These are phyloP conservation scores for Apiospora malaysiana DNA, from an alignment of 2,329 filamentous ascomycete genomes.

Conservation along the genomic window DNA sequence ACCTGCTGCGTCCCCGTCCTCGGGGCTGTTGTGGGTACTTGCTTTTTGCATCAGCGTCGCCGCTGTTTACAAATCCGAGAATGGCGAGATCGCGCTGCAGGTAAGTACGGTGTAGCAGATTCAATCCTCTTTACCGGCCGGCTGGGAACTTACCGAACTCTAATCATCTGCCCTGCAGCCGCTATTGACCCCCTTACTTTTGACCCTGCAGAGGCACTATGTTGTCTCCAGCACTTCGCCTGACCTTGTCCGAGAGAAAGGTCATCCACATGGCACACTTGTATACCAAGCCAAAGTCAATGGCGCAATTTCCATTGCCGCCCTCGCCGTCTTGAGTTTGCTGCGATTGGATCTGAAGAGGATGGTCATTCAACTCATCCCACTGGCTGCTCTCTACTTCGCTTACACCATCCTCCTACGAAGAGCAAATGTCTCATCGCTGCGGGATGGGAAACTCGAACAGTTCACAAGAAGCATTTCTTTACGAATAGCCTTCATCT, in stretches of 20 bases:
- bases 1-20: not conserved
- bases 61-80: not conserved
- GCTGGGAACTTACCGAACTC: not conserved
- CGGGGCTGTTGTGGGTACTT: conserved; percentile 14
- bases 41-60: conserved; percentile 8
- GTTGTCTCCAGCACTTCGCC: conserved; percentile 24
- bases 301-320: conserved; percentile 34
- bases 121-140: not conserved
- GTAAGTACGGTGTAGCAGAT: not conserved
- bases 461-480: conserved; percentile 34
- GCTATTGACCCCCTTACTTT: conserved; percentile 39
- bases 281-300: conserved; percentile 29
- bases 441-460: conserved; percentile 44
- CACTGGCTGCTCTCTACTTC: conserved; percentile 36
- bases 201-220: conserved; percentile 32
- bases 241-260: conserved; percentile 18
- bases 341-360: conserved; percentile 35
- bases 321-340: conserved; percentile 34
- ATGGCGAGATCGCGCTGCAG: conserved; percentile 7
- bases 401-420: conserved; percentile 38
- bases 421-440: conserved; percentile 30
- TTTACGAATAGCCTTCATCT: conserved; percentile 27
- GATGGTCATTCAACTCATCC: conserved; percentile 36
- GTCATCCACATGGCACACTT: conserved; percentile 24
- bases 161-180: conserved; percentile 32